Base-by-base conservation (phyloP, 352 stramenopile species). In the Pythium coloratum region DNA sequence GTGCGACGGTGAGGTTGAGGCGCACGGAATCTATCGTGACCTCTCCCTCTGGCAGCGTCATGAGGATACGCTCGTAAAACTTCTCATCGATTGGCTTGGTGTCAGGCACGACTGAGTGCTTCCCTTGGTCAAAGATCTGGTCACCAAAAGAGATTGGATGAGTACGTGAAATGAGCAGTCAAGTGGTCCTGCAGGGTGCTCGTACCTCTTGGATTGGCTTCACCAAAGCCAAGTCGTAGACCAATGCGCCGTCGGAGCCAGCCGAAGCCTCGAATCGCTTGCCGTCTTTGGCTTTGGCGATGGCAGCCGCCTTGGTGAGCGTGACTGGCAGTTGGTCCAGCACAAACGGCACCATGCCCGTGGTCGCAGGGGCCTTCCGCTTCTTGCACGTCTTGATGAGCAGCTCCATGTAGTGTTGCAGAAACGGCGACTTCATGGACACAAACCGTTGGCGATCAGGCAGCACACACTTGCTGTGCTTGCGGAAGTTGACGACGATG, bases 301-400 rank as follows among this genome's bases (percentile, higher is more conserved):
- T 92, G 0, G 85, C 88, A 26, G 79, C 76, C 16, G 68, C 77
- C 62, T 90, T 89, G 13, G 78, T 76, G 44, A 91, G 63, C 6
- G 66, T 74, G 2, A 79, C 58, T 55, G 97, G 91, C 18, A 97
- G 77, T 67, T 97, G 88, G 34, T 97, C 83, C 1, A 97, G 90
- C 64, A 99, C 98, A 55, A 97, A 91, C 3, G 96, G 95, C 12
- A 96, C 92, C 96, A 99, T 99, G 16, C 97, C 97, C 14, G 95
- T 97, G 77, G 98, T 99, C 16, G 96, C 95, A 36, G 94, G 95
- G 0, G 94, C 96, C 34, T 86, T 79, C 40, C 97, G 88, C 49
- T 91, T 94, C 76, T 98, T 94, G 77, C 97, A 99, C 55, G 92
- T 97, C 42, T 86, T 76, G 67, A 98, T 96, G 13, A 99, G 76